A percentile compares a stretch with the other conserved stretches of the same genome.
Evolutionary conservation across 2,329 filamentous ascomycete genomes (phyloP).

Genomic region (Diaporthe australafricana): DNA sequence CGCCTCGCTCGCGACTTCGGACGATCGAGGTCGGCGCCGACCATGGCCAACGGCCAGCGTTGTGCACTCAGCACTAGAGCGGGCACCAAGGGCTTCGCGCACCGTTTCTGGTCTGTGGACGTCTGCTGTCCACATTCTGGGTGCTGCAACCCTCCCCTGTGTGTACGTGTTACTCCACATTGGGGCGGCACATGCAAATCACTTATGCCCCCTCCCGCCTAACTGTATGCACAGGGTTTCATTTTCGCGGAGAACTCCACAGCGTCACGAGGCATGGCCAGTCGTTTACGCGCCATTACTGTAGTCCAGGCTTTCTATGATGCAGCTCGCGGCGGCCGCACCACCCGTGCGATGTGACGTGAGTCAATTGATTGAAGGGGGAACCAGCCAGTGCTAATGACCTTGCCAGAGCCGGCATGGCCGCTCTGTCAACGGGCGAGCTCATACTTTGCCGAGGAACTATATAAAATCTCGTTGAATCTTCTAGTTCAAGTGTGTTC

Average conservation of each 20-base stretch:
- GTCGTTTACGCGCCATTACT: not conserved
- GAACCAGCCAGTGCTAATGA: not conserved
- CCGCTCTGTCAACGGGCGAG: too few relatives aligned
- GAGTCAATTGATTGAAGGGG: not conserved
- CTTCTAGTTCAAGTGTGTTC: not conserved
- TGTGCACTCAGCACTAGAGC: not conserved
- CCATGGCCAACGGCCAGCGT: not conserved
- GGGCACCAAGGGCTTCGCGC: not conserved
- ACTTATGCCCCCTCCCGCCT: not conserved
- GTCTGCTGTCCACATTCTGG: not conserved
- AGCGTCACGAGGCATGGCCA: not conserved
- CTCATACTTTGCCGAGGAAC: not conserved
- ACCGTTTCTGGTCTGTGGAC: too few relatives aligned
- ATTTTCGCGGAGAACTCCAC: not conserved
- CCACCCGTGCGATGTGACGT: not conserved
- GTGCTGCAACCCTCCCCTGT: not conserved
- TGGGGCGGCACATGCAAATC: not conserved
- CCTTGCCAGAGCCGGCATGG: not conserved
- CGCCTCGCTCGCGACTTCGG: conserved; percentile 13
- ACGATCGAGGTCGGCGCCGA: not conserved
- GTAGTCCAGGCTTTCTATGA: not conserved
- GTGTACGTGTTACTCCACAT: not conserved
- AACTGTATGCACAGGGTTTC: not conserved
- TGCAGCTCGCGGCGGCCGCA: not conserved
- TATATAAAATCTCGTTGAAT: not conserved